Base-by-base conservation (phyloP, 2,329 filamentous ascomycete species). In the Colletotrichum godetiae region DNA sequence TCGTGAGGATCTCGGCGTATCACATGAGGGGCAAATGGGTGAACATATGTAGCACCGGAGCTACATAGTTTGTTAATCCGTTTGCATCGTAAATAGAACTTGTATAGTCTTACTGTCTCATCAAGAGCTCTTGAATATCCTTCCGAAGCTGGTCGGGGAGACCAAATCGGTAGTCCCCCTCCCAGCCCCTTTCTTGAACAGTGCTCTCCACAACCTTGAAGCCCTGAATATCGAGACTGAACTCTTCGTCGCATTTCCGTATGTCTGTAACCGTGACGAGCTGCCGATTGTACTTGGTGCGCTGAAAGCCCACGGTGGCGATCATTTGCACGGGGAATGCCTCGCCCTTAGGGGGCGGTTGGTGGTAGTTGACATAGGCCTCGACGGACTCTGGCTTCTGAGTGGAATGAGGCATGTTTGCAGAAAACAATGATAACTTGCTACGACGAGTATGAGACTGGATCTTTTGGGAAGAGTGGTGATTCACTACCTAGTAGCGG, bases 121-220 rank as follows among this genome's bases (percentile, higher is more conserved):
- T 62, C 37, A 62, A 15, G 12, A 62, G 59, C 19, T 62, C 24
- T 31, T 62, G 59, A 27, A 72, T 62, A 8, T 75, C 53, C 22
- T 62, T 57, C 22, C 67, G 63, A 5, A 76, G 57, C 8, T 65
- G 49, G 10, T 42, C 29, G 3, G 65, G 65, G 5, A 68, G 65
- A 15, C 31, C 42, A 22, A 55, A 62, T 55, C 65, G 15, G 19
- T 68, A 62, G 6, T 68, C 60, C 33, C 67, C 63, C 46, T 73
- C 52, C 74, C 75, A 79, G 15, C 89, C 86, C 0, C 90, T 89
- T 72, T 92, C 90, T 37, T 62, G 42, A 1, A 79, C 83, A 0
- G 86, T 82, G 59, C 92, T 83, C 75, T 91, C 90, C 5, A 87
- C 80, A n/a, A 82, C 80, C 0, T 93, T 91, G 19, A 91, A 88